Evolutionary conservation across 768 basidiomycete species (phyloP).

Genomic region (Naganishia randhawae): DNA sequence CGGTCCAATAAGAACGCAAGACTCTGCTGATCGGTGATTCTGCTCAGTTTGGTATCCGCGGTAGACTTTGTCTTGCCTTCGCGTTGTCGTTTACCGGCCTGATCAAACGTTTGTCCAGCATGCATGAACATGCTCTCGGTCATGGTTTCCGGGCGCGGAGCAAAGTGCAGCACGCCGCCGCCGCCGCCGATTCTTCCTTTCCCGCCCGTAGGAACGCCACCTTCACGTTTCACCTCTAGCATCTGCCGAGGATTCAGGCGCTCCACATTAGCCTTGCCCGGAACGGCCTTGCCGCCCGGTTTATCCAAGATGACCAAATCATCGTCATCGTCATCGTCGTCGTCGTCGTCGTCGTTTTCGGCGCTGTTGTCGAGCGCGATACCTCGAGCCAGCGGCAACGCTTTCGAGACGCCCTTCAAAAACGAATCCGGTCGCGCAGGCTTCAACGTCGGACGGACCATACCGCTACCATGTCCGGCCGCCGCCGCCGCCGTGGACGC

Average conservation of each 20-base stretch:
- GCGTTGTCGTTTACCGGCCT: constrained; percentile 4
- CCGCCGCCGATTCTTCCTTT: background rate
- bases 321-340: constrained; percentile 7
- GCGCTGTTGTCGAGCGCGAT: constrained; percentile 3
- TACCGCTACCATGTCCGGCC: no score
- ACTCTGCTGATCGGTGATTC: constrained; percentile 11
- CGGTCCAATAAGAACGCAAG: constrained; percentile 15
- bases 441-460: background rate
- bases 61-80: constrained; percentile 2
- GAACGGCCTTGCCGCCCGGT: background rate
- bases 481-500: no score
- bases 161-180: background rate
- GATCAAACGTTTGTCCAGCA: constrained; percentile 25
- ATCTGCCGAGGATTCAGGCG: constrained; percentile 1
- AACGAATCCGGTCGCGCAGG: constrained; percentile 5
- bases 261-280: background rate
- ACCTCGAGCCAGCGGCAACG: background rate
- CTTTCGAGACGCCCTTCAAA: constrained; percentile 4
- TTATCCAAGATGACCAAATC: constrained; percentile 17
- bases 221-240: constrained; percentile 15
- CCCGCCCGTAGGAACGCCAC: background rate
- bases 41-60: constrained; percentile 4
- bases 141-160: constrained; percentile 1
- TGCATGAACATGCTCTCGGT: constrained; percentile 26
- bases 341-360: constrained; percentile 6